Base-by-base conservation (phyloP, 2,329 filamentous ascomycete genomes). In the Xylariaceae sp. region DNA sequence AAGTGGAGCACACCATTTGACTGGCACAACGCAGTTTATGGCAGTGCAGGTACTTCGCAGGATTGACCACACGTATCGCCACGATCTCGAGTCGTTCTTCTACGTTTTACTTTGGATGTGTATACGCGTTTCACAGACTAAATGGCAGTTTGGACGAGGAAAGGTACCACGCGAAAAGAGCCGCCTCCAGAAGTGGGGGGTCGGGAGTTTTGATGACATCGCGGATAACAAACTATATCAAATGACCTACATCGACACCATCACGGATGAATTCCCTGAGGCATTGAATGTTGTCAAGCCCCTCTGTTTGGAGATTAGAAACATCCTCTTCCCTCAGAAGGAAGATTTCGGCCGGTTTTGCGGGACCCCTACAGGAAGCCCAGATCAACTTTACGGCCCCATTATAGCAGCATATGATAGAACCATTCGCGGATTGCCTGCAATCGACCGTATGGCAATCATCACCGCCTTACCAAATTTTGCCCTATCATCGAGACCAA, bases 1-100 rank as follows among this genome's bases (percentile, higher is more conserved):
- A 13, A 42, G 30, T 18, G 44, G 42, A 42, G 57, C 55, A 7
- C n/a, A 21, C 5, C 37, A 53, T 26, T 30, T 50, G 3, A 58
- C 42, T 8, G 57, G 57, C 29, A 59, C 57, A 13, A 13, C 21
- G 9, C 29, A 48, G 36, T 63, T 58, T 34, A 62, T 59, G 41
- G 45, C 53, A 16, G 50, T 16, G 18, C 2, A 41, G 18, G 26
- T 26, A 8, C 26, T 26, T 5, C 26, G 26, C 8, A 4, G 8
- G 26, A 8, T 8, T 26, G 26, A 26, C 8, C 4, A 26, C 26
- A 8, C 26, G 5, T 26, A 26, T 8, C 26, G 8, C 26, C 8
- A 26, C 26, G 26, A 26, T 26, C 26, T 26, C 26, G 26, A 26
- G 8, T 26, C 8, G 26, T 26, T 26, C 26, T 26, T 26, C 26